Percentiles rank a stretch among this genome's conserved stretches.
Evolutionary conservation across 1,139 yeast genomes (phyloP).

Genomic region (Keqinozyma sinolaborantium): DNA sequence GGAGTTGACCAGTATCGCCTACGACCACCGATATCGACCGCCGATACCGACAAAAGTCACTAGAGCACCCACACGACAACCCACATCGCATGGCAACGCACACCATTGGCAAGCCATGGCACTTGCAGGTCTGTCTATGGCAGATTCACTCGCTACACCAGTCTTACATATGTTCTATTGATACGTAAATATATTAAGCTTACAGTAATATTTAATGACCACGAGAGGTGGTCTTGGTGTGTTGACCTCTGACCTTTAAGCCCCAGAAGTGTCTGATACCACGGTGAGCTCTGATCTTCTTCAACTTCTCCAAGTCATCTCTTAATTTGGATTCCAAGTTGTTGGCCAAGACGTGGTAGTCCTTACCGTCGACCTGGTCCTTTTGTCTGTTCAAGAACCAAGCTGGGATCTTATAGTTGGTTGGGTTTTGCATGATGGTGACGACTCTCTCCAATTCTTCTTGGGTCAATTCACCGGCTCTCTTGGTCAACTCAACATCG

Average conservation of each 20-base stretch:
- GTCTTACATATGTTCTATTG: no score
- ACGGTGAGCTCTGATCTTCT: conserved; percentile 99
- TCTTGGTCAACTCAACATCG: conserved; percentile 95
- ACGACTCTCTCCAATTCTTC: conserved; percentile 99
- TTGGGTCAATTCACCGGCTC: conserved; percentile 99
- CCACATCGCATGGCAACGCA: no score
- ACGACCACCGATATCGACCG: no score
- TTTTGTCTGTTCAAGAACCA: conserved; percentile 99
- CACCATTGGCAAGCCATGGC: no score
- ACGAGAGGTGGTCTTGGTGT: conserved; percentile 99
- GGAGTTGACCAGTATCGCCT: no score
- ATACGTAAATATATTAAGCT: no score
- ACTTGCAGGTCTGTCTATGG: no score
- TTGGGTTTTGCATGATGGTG: conserved; percentile 99
- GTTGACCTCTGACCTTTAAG: conserved; percentile 96
- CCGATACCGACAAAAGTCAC: no score
- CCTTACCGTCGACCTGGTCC: conserved; percentile 98
- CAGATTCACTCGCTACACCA: no score
- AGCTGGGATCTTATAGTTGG: conserved; percentile 98
- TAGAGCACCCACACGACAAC: no score
- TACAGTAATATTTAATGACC: conserved; percentile 46
- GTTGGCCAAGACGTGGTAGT: conserved; percentile 98
- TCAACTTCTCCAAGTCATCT: conserved; percentile 99
- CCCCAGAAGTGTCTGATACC: conserved; percentile 99
- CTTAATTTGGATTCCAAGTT: conserved; percentile 98